Evolutionary conservation across 345 rosid genomes (phyloP), one percentile per base, ranked within the genome.

Genomic region (Erysimum cheiranthoides): DNA sequence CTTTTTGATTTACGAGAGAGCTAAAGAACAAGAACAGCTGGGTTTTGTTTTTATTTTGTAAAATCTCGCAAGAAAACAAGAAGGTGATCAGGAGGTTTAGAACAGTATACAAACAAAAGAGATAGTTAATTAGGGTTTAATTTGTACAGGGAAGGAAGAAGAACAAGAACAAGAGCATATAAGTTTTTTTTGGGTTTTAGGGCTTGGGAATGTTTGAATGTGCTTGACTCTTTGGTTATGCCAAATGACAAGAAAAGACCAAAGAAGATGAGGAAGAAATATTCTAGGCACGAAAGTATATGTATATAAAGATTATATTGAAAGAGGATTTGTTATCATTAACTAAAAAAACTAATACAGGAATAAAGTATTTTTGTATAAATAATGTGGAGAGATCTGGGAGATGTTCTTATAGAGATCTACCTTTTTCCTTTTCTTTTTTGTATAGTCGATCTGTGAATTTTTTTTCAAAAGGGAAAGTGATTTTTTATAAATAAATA

Each of bases 171-270:
- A 73, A 78, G 73, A 85, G 73, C 85, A 84, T 71, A 87, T 88
- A 59, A 60, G 66, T 66, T 71, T 76, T 68, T 68, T 84, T 67
- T 78, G 68, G 81, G 73, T 78, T 71, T 78, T 78, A 78, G 81
- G 81, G 73, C 61, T 78, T 66, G 81, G n/a, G 85, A 80, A 73
- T 79, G 68, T 84, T 78, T 87, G 83, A 82, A 82, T 76, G 79
- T 63, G 86, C 79, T 81, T 73, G 68, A 69, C 82, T 79, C 78
- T 74, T 83, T 43, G 85, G 73, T 79, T 83, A 81, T 68, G 87
- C 87, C 88, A 89, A 83, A 87, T 84, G 92, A 89, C 88, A 86
- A 85, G 86, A 81, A 83, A 82, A 74, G 56, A 76, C 73, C 76
- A 80, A 78, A 82, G 77, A 73, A 56, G 63, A 62, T 45, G 78